Evolutionary conservation across 2,329 filamentous ascomycete genomes (phyloP).

Genomic region (Trichoderma citrinoviride): DNA sequence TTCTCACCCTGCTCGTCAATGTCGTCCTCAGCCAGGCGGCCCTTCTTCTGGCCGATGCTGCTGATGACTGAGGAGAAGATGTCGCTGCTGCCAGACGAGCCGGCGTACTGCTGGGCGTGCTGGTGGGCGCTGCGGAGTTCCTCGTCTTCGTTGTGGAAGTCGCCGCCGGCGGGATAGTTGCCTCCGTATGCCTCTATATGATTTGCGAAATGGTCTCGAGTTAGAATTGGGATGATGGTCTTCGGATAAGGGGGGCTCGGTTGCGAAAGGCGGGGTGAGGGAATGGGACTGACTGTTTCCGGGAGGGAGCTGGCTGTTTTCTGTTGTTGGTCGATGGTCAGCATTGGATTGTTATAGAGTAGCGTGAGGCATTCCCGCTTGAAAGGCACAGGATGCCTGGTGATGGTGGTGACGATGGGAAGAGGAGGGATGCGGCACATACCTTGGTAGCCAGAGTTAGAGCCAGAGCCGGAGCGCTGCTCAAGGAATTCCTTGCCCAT

Average conservation of each 20-base stretch:
- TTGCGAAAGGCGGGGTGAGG: neutral
- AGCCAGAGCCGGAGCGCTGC: slow-evolving; percentile 19
- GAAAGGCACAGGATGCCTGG: neutral
- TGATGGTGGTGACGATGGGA: slow-evolving; percentile 25
- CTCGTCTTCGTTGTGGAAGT: slow-evolving; percentile 45
- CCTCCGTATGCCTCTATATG: slow-evolving; percentile 23
- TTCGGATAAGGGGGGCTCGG: neutral
- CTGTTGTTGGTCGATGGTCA: neutral
- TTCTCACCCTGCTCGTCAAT: slow-evolving; percentile 49
- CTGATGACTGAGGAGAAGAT: slow-evolving; percentile 51
- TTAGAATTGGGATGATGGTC: neutral
- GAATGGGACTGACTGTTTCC: slow-evolving; percentile 25
- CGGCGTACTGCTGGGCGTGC: slow-evolving; percentile 47
- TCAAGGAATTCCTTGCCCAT: slow-evolving; percentile 40
- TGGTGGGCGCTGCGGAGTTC: slow-evolving; percentile 49
- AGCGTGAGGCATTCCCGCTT: neutral
- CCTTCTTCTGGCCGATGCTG: slow-evolving; percentile 49
- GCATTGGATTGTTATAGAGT: neutral
- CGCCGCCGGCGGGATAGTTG: slow-evolving; percentile 30
- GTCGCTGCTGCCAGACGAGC: slow-evolving; percentile 45
- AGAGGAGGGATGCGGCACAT: neutral
- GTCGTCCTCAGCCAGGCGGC: slow-evolving; percentile 47
- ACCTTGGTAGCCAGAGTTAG: slow-evolving; percentile 7
- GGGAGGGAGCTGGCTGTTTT: slow-evolving; percentile 11
- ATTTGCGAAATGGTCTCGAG: neutral